Base-by-base conservation (phyloP, 176 grass and related monocot genomes). In the Cocos nucifera region DNA sequence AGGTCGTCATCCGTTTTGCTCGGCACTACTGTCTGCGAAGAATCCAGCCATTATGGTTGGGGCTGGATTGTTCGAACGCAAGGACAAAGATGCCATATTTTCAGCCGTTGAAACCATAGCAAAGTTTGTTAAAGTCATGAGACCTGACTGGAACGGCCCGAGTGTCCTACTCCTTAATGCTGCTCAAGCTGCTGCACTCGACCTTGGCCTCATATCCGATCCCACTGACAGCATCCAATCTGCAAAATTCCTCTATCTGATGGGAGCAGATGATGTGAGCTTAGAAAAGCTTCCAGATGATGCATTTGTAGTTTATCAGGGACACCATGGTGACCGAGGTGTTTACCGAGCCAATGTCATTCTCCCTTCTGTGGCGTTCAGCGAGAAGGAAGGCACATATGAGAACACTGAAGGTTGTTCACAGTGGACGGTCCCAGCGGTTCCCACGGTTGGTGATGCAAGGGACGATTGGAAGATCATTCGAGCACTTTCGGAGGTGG, bases 391-490 rank as follows among this genome's bases (percentile, higher is more conserved):
- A 74, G 94, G 88, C 19, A 99, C 88, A 8, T 92, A 99, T 3
- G 94, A 99, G 71, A 99, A 99, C 55, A 93, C 94, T 0, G 94
- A 99, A 78, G 94, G 94, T 8, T 93, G 82, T 64, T 61, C 88
- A 27, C 94, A 99, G 28, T 93, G 94, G 94, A 99, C 85, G 8
- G 73, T 86, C 58, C 85, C 94, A 23, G 94, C 94, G 71, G 94
- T 99, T 22, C 94, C 94, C 22, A 93, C 94, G 0, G 85, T 99
- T 17, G 94, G 94, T 57, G 88, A 99, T 76, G 78, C 94, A 32
- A 93, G 94, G 57, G 94, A 99, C 76, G 88, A 99, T 79, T 99
- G 94, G 94, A 99, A 99, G 85, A 99, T 99, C 69, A 74, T 99
- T 53, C 73, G 94, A 24, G 94, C 94, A 55, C 79, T 93, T 57